Conservation (phyloP, 805 yeast genomes). For the Ogataea methylovora region DNA sequence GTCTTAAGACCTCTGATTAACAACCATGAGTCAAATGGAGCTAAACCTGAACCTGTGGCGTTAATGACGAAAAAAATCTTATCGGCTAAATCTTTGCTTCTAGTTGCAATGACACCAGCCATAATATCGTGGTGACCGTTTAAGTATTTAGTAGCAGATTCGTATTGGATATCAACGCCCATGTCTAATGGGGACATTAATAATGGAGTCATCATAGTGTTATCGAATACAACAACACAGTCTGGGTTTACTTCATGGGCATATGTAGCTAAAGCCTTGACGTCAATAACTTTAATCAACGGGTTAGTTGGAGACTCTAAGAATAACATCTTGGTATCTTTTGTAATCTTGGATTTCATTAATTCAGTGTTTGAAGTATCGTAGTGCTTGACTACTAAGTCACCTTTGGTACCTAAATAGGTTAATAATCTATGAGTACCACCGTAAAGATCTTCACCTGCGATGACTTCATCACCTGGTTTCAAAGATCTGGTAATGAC, state of each 20-base stretch:
- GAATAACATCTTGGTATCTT: slow-evolving; percentile 66
- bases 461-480: slow-evolving; percentile 87
- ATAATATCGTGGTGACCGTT: slow-evolving; percentile 95
- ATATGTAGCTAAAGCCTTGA: slow-evolving; percentile 53
- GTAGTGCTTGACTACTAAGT: slow-evolving; percentile 61
- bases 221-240: slow-evolving; percentile 76
- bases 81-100: slow-evolving; percentile 56
- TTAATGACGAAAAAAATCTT: slow-evolving; percentile 71
- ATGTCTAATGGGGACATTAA: slow-evolving; percentile 77
- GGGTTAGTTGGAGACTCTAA: slow-evolving; percentile 95
- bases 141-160: slow-evolving; percentile 86
- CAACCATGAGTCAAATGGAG: slow-evolving; percentile 92
- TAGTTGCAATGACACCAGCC: slow-evolving; percentile 88
- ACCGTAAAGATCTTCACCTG: slow-evolving; percentile 93
- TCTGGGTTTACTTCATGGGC: slow-evolving; percentile 66
- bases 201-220: slow-evolving; percentile 95
- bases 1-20: slow-evolving; percentile 85
- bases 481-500: slow-evolving; percentile 66
- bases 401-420: slow-evolving; percentile 55
- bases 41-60: slow-evolving; percentile 84
- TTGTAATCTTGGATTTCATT: slow-evolving; percentile 48
- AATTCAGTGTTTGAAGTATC: slow-evolving; percentile 72
- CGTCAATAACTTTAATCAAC: slow-evolving; percentile 78
- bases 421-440: slow-evolving; percentile 86
- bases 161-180: slow-evolving; percentile 89